Conservation (phyloP, 495 filamentous ascomycete species). For the Friedmanniomyces endolithicus region DNA sequence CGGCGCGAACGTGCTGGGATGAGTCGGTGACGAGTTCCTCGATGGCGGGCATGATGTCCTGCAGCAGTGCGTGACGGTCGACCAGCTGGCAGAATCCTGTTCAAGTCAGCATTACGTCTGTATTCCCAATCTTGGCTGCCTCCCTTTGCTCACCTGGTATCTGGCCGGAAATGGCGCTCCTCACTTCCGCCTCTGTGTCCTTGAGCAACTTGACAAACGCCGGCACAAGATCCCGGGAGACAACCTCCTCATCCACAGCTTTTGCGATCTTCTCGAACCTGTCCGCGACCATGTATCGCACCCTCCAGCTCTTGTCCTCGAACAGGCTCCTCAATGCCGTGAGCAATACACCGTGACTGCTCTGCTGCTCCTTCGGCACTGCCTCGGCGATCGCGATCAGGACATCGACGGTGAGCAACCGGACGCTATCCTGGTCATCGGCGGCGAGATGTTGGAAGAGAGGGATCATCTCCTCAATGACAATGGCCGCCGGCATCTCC, state of each 20-base stretch:
- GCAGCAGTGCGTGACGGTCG: conserved; percentile 74
- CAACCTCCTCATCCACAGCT: conserved; percentile 94
- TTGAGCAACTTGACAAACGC: conserved; percentile 96
- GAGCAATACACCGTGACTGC: conserved; percentile 84
- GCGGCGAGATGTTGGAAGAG: conserved; percentile 90
- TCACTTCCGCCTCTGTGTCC: conserved; percentile 92
- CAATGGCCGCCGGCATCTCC: conserved; percentile 77
- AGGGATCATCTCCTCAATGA: conserved; percentile 98
- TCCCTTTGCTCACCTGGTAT: conserved; percentile 64
- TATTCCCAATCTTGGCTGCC: too few relatives aligned
- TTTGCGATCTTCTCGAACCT: conserved; percentile 98
- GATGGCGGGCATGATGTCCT: conserved; percentile 92
- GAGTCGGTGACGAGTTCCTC: conserved; percentile 92
- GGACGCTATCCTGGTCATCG: conserved; percentile 95
- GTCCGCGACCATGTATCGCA: conserved; percentile 98
- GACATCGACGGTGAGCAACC: conserved; percentile 89
- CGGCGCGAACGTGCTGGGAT: conserved; percentile 92
- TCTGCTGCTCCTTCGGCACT: conserved; percentile 94
- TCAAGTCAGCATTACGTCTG: background rate
- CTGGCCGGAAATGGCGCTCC: conserved; percentile 92
- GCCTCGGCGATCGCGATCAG: conserved; percentile 93
- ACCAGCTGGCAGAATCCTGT: conserved; percentile 82
- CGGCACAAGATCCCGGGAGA: conserved; percentile 84
- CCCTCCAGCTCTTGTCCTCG: conserved; percentile 98
- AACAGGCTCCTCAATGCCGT: conserved; percentile 83